Base-by-base conservation (phyloP, 2,329 filamentous ascomycete genomes). In the Endothia cerciana region DNA sequence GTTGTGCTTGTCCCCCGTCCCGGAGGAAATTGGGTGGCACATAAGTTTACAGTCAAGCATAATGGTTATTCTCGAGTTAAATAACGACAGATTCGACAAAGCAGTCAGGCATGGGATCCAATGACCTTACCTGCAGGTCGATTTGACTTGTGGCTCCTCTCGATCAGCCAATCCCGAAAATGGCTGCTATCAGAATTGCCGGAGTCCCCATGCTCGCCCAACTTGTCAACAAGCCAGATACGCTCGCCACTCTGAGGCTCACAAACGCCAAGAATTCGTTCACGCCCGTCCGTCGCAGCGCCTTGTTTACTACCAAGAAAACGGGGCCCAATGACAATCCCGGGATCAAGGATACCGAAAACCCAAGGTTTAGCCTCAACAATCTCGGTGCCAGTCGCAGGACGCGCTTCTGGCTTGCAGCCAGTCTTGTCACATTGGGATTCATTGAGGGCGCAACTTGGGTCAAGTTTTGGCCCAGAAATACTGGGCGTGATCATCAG, bases 401-500 rank as follows among this genome's bases (percentile, higher is more conserved):
- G 57, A 60, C 60, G 41, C 69, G 71, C 7, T 30, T 43, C 45
- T 67, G 57, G 17, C 17, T 74, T 19, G 43, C 41, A 3, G 65
- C 63, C 4, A 64, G 58, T 55, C 59, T 74, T 41, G 62, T 57
- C 11, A 63, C 70, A 2, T 13, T 72, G 38, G 69, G 58, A 0
- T 36, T 38, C 15, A 56, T 65, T 15, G 73, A 74, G 66, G 59
- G 33, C 17, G 69, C 67, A 17, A 62, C 68, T 28, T 73, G 69
- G 69, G 47, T 68, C 36, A 71, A 67, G 33, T 71, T 71, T 41
- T 71, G 68, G 60, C 73, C 72, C 1, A 69, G 65, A 69, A 68
- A 72, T 11, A 51, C 65, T 38, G 70, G 71, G 19, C 68, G 66
- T 60, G 58, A 63, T 36, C 60, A 67, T 11, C 57, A 40, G 38